phyloP scores from a whole-genome alignment of 768 basidiomycete genomes.

The Leccinum sublutescens region DNA sequence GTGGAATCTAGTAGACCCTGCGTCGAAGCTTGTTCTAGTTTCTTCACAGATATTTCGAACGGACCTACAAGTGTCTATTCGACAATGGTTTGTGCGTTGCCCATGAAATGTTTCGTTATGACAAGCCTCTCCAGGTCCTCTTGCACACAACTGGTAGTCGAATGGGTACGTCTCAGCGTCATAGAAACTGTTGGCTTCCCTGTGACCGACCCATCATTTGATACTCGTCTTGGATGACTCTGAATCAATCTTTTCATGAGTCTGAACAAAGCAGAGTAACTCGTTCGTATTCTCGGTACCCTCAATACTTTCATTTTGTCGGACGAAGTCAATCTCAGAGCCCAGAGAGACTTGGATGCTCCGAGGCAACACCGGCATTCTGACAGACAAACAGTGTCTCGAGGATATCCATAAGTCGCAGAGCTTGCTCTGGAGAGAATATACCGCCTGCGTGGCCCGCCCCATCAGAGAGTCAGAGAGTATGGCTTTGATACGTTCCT shows the following conservation, averaged over 20 bases:
- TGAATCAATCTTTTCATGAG: not conserved
- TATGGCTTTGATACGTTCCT: not conserved
- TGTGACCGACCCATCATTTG: not conserved
- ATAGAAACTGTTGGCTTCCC: not conserved
- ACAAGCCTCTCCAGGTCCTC: not conserved
- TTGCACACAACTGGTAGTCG: not conserved
- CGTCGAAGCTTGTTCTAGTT: not conserved
- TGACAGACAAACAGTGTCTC: not conserved
- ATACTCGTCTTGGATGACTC: no score
- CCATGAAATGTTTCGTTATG: not conserved
- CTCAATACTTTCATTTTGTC: not conserved
- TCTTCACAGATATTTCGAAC: not conserved
- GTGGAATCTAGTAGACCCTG: not conserved
- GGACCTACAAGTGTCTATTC: not conserved
- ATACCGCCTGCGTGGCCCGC: not conserved
- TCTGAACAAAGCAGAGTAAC: not conserved
- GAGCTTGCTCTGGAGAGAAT: not conserved
- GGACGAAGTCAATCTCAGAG: not conserved
- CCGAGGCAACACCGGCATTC: not conserved
- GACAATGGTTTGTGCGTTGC: not conserved
- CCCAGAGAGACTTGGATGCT: constrained; percentile 1
- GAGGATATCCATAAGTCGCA: not conserved
- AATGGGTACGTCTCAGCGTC: not conserved
- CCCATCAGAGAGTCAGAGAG: not conserved
- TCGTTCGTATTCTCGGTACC: not conserved